Evolutionary conservation across 495 filamentous ascomycete genomes (phyloP).

Genomic region (Penicillium pancosmium): DNA sequence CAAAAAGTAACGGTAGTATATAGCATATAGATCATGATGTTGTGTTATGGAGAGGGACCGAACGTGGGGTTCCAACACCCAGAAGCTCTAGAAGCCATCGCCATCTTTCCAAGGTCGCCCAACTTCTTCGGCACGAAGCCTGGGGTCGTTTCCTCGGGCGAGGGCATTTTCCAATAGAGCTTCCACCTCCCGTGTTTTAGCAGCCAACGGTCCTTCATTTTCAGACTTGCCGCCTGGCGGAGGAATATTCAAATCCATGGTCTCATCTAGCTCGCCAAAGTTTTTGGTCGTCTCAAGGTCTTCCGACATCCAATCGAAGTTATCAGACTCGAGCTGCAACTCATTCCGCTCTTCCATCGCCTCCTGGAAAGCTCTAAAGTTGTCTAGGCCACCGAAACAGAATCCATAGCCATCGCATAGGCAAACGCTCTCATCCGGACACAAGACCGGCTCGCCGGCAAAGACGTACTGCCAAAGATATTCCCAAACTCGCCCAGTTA

Average conservation of each 20-base stretch:
- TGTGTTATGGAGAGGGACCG: neutral
- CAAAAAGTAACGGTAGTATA: neutral
- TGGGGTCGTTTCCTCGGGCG: conserved; percentile 54
- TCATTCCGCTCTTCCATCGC: conserved; percentile 41
- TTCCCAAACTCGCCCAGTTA: conserved; percentile 74
- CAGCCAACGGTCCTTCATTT: conserved; percentile 28
- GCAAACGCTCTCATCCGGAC: conserved; percentile 68
- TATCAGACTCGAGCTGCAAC: conserved; percentile 50
- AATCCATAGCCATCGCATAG: conserved; percentile 78
- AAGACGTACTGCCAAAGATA: conserved; percentile 79
- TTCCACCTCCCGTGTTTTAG: conserved; percentile 38
- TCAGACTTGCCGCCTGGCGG: conserved; percentile 37
- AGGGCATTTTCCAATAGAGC: conserved; percentile 45
- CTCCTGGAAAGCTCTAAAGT: conserved; percentile 53
- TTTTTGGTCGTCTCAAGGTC: conserved; percentile 39
- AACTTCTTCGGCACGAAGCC: conserved; percentile 52
- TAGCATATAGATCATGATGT: neutral
- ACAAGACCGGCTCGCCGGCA: conserved; percentile 56
- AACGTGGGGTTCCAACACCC: neutral
- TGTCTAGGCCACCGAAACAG: conserved; percentile 68
- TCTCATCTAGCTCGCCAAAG: conserved; percentile 27
- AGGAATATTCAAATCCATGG: conserved; percentile 36
- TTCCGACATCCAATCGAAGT: conserved; percentile 46
- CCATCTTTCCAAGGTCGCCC: conserved; percentile 56
- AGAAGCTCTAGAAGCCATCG: conserved; percentile 46